Conservation (phyloP, 23 red algal genomes). For the Cyanidioschyzon merolae region DNA sequence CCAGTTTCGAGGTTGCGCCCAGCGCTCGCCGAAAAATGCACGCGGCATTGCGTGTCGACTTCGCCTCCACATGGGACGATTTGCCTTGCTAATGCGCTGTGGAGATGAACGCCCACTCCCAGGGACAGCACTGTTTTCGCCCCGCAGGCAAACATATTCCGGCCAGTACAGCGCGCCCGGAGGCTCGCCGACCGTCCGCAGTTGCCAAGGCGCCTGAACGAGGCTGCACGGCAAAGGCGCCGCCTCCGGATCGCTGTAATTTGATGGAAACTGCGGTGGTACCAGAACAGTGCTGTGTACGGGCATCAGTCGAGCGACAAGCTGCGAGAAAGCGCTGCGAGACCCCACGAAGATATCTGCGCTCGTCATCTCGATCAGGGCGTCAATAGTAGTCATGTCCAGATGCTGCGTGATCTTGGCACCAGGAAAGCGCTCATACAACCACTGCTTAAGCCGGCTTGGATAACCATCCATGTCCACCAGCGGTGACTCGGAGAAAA, state of each 20-base stretch:
- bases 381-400: neutral
- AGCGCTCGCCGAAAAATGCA: neutral
- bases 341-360: constrained; percentile 3
- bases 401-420: neutral
- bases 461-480: constrained; percentile 7
- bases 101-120: neutral
- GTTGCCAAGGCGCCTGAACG: neutral
- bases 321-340: neutral
- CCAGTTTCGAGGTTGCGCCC: neutral
- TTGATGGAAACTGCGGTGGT: neutral
- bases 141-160: neutral
- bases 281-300: neutral
- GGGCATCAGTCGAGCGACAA: neutral
- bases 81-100: neutral
- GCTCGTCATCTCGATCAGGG: neutral
- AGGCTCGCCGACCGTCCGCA: neutral
- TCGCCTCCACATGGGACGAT: neutral
- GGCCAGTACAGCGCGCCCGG: neutral
- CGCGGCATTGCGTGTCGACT: neutral
- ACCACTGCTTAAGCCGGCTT: neutral
- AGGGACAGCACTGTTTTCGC: neutral
- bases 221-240: neutral
- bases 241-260: neutral
- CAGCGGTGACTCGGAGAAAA: neutral
- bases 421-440: neutral